phyloP scores from a whole-genome alignment of 305 asterid species.

The Fraxinus angustifolia region DNA sequence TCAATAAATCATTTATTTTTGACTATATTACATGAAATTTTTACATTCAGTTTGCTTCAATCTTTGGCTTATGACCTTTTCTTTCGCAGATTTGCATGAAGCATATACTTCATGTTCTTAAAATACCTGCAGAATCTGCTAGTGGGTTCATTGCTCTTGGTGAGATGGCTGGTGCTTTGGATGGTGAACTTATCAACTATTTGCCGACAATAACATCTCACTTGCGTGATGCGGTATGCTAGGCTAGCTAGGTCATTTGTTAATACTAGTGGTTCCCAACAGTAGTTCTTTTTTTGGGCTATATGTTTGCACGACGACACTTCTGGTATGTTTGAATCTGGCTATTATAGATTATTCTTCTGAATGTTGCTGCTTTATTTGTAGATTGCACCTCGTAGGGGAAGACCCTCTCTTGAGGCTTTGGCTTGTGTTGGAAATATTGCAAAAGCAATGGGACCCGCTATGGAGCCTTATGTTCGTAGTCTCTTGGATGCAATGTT shows the following conservation, averaged over 20 bases:
- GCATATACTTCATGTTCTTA: constrained; percentile 95
- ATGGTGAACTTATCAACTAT: constrained; percentile 92
- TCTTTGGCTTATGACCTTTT: constrained; percentile 27
- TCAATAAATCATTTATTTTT: constrained; percentile 16
- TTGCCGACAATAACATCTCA: constrained; percentile 97
- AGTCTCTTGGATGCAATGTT: constrained; percentile 93
- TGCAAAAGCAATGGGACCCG: constrained; percentile 93
- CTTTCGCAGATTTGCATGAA: constrained; percentile 89
- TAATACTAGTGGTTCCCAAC: constrained; percentile 6
- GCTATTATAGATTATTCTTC: constrained; percentile 19
- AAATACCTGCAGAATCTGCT: constrained; percentile 92
- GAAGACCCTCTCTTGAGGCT: constrained; percentile 92
- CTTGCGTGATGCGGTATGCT: constrained; percentile 92
- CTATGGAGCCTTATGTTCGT: constrained; percentile 81
- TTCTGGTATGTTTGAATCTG: constrained; percentile 19
- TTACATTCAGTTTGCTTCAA: constrained; percentile 12
- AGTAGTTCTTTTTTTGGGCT: neutral
- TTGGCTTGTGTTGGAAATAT: constrained; percentile 97
- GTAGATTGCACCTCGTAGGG: constrained; percentile 98
- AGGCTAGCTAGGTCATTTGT: constrained; percentile 11
- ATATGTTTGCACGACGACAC: constrained; percentile 10
- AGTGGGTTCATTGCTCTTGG: constrained; percentile 99
- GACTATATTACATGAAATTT: neutral
- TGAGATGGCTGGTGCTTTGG: constrained; percentile 99
- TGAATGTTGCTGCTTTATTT: constrained; percentile 26